Evolutionary conservation across 148 eudicot species (phyloP).

Genomic region (Simmondsia chinensis): DNA sequence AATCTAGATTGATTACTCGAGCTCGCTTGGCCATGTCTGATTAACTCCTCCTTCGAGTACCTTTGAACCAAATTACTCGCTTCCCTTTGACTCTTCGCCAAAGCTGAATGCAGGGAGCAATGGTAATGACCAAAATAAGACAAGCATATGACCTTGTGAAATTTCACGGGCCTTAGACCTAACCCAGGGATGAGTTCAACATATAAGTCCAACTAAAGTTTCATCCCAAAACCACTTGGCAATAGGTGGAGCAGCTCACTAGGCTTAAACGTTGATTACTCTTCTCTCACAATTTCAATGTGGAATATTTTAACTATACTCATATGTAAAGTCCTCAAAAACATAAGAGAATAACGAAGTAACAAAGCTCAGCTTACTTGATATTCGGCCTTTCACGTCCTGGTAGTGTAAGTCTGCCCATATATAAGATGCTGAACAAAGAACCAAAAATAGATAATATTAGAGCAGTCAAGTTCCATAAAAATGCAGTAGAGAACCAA

Average conservation of each 20-base stretch:
- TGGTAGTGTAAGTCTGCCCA: conserved; percentile 83
- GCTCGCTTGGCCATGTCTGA: conserved; percentile 23
- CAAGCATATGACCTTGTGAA: neutral
- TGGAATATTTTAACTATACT: too few species aligned
- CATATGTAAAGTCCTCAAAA: too few species aligned
- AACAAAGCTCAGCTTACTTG: conserved; percentile 27
- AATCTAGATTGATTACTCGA: conserved; percentile 9
- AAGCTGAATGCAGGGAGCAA: conserved; percentile 21
- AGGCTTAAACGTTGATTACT: too few species aligned
- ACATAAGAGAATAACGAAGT: too few species aligned
- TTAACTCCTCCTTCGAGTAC: conserved; percentile 20
- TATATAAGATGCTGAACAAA: conserved; percentile 59
- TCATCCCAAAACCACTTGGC: too few species aligned
- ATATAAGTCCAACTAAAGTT: too few species aligned
- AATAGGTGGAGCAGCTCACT: too few species aligned
- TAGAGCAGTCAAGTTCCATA: neutral
- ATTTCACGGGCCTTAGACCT: too few species aligned
- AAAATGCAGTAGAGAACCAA: too few species aligned
- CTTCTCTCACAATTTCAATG: too few species aligned
- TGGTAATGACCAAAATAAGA: neutral
- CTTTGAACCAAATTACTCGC: conserved; percentile 51
- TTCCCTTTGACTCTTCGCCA: conserved; percentile 63
- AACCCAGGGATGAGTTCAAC: too few species aligned
- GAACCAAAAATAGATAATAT: neutral
- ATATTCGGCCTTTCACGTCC: conserved; percentile 69